phyloP scores from a whole-genome alignment of 148 eudicot genomes.

The Simmondsia chinensis region DNA sequence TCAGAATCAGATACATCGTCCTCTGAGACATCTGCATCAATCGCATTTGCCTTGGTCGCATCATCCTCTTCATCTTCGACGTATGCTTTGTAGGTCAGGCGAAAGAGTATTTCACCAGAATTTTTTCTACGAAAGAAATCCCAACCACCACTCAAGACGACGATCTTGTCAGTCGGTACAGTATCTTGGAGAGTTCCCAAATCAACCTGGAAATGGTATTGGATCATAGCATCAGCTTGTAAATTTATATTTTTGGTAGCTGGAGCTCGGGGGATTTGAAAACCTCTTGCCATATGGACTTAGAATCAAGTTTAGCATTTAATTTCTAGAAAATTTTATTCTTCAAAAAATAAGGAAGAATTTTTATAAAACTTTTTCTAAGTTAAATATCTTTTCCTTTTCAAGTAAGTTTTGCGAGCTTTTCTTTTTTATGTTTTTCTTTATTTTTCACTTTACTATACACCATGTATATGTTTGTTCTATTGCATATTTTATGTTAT shows the following conservation, averaged over 20 bases:
- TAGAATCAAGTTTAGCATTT: no score
- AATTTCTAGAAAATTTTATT: no score
- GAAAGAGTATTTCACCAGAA: conserved; percentile 73
- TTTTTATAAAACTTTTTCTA: conserved; percentile 4
- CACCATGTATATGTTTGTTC: no score
- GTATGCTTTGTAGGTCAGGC: conserved; percentile 89
- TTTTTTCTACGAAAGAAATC: conserved; percentile 46
- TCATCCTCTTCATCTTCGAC: conserved; percentile 99
- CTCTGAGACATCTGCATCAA: conserved; percentile 40
- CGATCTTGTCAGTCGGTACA: conserved; percentile 78
- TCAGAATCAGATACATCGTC: conserved; percentile 73
- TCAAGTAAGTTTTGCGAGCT: no score
- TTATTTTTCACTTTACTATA: no score
- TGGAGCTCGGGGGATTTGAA: no score
- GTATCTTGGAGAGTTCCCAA: conserved; percentile 81
- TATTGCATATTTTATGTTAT: no score
- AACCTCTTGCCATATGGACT: no score
- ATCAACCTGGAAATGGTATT: conserved; percentile 60
- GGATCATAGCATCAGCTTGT: not conserved
- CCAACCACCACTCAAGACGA: conserved; percentile 75
- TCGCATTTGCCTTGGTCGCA: conserved; percentile 19
- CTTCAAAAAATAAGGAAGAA: not conserved
- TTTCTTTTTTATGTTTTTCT: no score
- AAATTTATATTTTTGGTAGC: no score
- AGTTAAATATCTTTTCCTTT: no score